Evolutionary conservation across 768 basidiomycete genomes (phyloP).

Genomic region (Boletus eberwhitei): DNA sequence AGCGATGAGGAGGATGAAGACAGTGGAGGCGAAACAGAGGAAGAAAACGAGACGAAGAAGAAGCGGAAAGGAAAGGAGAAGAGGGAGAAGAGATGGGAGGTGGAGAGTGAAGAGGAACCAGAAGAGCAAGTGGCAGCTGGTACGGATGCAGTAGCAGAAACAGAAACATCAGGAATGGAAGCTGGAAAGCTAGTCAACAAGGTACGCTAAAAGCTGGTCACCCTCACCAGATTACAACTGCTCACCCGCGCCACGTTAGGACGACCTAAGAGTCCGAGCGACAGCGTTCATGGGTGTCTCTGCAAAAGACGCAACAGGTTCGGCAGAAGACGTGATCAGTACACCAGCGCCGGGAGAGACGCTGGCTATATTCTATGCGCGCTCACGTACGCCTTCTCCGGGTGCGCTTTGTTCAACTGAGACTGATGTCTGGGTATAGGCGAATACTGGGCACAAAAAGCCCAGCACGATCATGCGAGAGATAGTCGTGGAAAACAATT

Average conservation of each 20-base stretch:
- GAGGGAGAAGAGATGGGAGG: constrained; percentile 18
- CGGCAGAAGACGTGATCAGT: constrained; percentile 68
- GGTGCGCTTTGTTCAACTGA: background rate
- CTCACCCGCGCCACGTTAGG: constrained; percentile 14
- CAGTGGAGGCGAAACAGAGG: constrained; percentile 2
- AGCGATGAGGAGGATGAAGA: constrained; percentile 44
- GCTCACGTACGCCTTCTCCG: constrained; percentile 54
- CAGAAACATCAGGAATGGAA: constrained; percentile 9
- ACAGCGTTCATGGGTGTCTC: constrained; percentile 62
- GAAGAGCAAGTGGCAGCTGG: background rate
- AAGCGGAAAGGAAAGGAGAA: constrained; percentile 3
- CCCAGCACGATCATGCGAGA: constrained; percentile 45
- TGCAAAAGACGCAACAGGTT: constrained; percentile 48
- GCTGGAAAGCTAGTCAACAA: constrained; percentile 1
- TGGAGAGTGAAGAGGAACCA: constrained; percentile 30
- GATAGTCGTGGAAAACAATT: constrained; percentile 76
- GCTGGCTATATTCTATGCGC: constrained; percentile 76
- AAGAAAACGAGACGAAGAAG: constrained; percentile 12
- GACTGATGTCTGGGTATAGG: constrained; percentile 37
- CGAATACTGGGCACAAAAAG: constrained; percentile 79
- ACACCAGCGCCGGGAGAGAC: constrained; percentile 86
- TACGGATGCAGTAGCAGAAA: background rate
- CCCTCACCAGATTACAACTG: no score
- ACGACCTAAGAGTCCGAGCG: constrained; percentile 42
- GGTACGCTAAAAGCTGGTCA: background rate